Evolutionary conservation across 352 stramenopile species (phyloP), one percentile per base, ranked within the genome.

Genomic region (Phytophthora multivora): DNA sequence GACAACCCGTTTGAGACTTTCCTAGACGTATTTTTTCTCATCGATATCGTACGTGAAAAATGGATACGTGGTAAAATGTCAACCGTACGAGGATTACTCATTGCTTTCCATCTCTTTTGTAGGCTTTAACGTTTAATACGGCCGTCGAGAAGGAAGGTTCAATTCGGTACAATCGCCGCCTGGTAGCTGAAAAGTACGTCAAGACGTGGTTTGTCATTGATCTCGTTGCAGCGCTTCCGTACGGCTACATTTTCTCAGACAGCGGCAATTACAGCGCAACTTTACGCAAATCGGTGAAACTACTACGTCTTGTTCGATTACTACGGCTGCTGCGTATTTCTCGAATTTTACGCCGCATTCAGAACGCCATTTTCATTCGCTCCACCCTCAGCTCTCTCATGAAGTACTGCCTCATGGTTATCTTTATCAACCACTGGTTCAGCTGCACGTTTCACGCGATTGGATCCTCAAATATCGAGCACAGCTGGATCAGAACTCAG

Each of bases 401-500:
- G 57, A 86, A 86, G 52, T 91, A 88, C 43, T 77, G 71, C 56
- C 77, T 90, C 31, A 78, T 88, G 46, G 83, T 91, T 4, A 58
- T 83, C 19, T 88, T 90, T 50, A 78, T 84, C 12, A 86, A 80
- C 11, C 83, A 91, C 43, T 91, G 83, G 83, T 84, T 91, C 43
- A 86, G 78, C 47, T 90, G 80, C 50, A 73, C 60, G 11, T 90
- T 90, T 77, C 77, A 86, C 36, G 59, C 75, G 13, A 90, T 90
- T 39, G 69, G 46, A 8, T 49, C 59, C 4, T 43, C 45, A 4
- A 64, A 75, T 25, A 60, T 53, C 30, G 46, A 66, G 10, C 64
- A 69, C 16, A 75, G 69, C 49, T 90, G 82, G 82, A 79, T 91
- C 26, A 62, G 38, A 25, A 52, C 49, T 2, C 69, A 81, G 30